Evolutionary conservation across 2,329 filamentous ascomycete genomes (phyloP), one percentile per base, ranked within the genome.

Genomic region (Leptographium galeiforme): DNA sequence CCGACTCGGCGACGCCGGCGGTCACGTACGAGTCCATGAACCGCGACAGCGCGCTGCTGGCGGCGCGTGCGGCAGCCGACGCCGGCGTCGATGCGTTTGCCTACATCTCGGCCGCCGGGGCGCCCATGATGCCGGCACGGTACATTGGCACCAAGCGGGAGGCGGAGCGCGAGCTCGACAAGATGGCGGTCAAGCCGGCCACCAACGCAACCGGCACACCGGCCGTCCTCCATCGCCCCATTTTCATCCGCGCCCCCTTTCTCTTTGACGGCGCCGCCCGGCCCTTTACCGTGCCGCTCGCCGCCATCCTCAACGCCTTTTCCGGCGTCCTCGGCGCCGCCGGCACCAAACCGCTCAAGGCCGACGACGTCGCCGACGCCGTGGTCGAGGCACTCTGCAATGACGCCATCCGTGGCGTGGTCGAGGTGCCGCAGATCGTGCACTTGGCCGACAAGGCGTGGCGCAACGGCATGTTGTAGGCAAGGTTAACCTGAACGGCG

Each of bases 21-120:
- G 75, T 95, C 62, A 96, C 91, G 18, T 98, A 98, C 72, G 93
- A 97, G 72, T 76, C 89, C 56, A 96, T 98, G 89, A 98, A 98
- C 71, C 80, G 93, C 54, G 91, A 97, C 70, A 81, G 74, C 71
- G 91, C 91, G 48, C 81, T 97, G 57, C 78, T 84, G 53, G 76
- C 96, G 14, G 93, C 91, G 14, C 81, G 84, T 63, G 87, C 91
- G 65, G 82, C 89, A 2, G 76, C 77, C 32, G 71, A 71, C 38
- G 79, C 81, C 56, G 75, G 80, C 39, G 83, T 84, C 14, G 70
- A 75, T 18, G 80, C 82, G 0, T 96, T 95, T 65, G 81, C 85
- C 56, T 97, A 89, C 72, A 84, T 98, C 57, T 95, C 89, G 39
- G 93, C 93, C 0, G 88, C 77, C 1, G 91, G 89, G 4, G 87